Percentiles rank a stretch among this genome's conserved stretches.
phyloP scores from a whole-genome alignment of 345 rosid species.

The Hirschfeldia incana region DNA sequence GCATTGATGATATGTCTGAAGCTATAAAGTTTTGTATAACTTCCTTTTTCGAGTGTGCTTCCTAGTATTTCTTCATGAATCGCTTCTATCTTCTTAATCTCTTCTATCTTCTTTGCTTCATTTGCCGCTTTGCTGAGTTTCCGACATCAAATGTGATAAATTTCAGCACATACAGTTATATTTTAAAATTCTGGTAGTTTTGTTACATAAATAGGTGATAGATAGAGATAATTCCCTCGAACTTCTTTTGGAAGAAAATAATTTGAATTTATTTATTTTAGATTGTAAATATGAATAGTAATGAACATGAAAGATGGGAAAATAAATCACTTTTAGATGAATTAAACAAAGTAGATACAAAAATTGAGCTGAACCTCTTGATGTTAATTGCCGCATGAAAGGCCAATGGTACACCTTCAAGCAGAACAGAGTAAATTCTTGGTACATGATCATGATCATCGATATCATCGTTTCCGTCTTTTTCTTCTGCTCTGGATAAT shows the following conservation, averaged over 20 bases:
- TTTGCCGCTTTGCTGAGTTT: slow-evolving; percentile 42
- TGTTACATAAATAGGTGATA: neutral
- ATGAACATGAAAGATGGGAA: neutral
- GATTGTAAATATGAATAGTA: neutral
- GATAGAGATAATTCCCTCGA: neutral
- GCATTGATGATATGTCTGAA: slow-evolving; percentile 78
- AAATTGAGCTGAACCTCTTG: slow-evolving; percentile 43
- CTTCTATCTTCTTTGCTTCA: slow-evolving; percentile 57
- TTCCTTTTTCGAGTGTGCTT: slow-evolving; percentile 55
- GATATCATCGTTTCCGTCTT: neutral
- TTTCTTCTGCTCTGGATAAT: slow-evolving; percentile 33
- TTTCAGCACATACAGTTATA: neutral
- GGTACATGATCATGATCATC: slow-evolving; percentile 39
- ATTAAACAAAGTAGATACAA: neutral
- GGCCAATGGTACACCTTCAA: slow-evolving; percentile 66
- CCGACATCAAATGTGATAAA: neutral
- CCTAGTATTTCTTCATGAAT: slow-evolving; percentile 64
- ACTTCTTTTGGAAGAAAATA: neutral
- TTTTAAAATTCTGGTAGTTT: neutral
- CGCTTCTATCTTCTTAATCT: slow-evolving; percentile 52
- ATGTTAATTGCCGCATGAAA: slow-evolving; percentile 36
- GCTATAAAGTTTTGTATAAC: slow-evolving; percentile 80
- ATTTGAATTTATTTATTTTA: neutral
- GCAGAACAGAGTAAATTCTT: slow-evolving; percentile 55
- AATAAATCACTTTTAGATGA: neutral